Conservation (phyloP, 1,139 yeast genomes). For the Candida anutae region DNA sequence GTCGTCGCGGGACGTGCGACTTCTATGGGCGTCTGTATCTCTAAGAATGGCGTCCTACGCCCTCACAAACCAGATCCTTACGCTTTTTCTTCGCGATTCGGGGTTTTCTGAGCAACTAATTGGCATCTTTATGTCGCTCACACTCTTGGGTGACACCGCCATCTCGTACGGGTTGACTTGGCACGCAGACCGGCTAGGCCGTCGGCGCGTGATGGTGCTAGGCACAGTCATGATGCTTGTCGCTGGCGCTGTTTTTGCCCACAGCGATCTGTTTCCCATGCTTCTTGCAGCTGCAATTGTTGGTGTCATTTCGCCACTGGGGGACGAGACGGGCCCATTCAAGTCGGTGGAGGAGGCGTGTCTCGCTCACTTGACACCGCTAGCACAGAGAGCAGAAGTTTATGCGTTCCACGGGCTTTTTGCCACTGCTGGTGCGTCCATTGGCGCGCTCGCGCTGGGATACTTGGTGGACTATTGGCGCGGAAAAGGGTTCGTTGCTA, state of each 20-base stretch:
- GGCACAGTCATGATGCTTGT: constrained; percentile 67
- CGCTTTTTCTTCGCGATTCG: constrained; percentile 55
- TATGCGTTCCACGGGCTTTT: constrained; percentile 65
- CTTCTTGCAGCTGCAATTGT: constrained; percentile 52
- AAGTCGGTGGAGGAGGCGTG: constrained; percentile 83
- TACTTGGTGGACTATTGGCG: constrained; percentile 40
- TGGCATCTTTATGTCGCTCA: constrained; percentile 78
- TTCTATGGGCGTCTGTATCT: constrained; percentile 66
- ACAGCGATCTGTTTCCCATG: constrained; percentile 38
- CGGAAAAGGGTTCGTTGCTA: constrained; percentile 20
- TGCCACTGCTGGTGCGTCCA: constrained; percentile 68
- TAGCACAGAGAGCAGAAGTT: constrained; percentile 59
- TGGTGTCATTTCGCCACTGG: constrained; percentile 78
- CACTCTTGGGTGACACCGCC: constrained; percentile 71
- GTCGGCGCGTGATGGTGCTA: constrained; percentile 53
- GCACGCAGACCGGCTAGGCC: constrained; percentile 72
- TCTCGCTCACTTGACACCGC: constrained; percentile 71
- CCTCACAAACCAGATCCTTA: constrained; percentile 70
- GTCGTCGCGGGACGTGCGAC: constrained; percentile 45
- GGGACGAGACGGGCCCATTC: constrained; percentile 92
- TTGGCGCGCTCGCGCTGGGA: constrained; percentile 69
- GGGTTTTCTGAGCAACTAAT: constrained; percentile 51
- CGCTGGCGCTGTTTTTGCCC: constrained; percentile 63
- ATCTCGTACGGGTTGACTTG: constrained; percentile 69
- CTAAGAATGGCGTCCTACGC: constrained; percentile 75